These are phyloP conservation scores for Barnettozyma populi DNA, from an alignment of 805 yeast species.

Conservation along the genomic window DNA sequence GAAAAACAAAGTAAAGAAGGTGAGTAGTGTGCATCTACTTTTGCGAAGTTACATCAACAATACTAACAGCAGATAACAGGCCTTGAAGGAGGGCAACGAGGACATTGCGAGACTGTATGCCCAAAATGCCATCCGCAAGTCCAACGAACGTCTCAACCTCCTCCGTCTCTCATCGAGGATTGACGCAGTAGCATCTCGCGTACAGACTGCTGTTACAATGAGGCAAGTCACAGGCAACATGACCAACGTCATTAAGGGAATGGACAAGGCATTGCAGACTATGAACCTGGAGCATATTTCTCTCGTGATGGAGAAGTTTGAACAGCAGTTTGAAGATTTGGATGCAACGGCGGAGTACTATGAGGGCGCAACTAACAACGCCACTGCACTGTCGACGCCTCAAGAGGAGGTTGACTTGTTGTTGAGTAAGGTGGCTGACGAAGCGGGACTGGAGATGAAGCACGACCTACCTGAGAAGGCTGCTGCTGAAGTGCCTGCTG, in stretches of 20 bases:
- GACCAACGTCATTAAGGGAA: conserved; percentile 88
- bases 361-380: conserved; percentile 82
- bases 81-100: conserved; percentile 75
- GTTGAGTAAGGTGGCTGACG: conserved; percentile 92
- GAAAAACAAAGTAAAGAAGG: conserved; percentile 80
- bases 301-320: conserved; percentile 95
- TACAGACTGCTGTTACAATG: conserved; percentile 98
- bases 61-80: conserved; percentile 27
- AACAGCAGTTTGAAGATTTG: conserved; percentile 89
- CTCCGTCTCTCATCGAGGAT: conserved; percentile 81
- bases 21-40: conserved; percentile 11
- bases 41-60: neutral
- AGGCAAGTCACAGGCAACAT: conserved; percentile 89
- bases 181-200: conserved; percentile 93
- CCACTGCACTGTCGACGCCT: conserved; percentile 85
- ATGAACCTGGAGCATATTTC: conserved; percentile 95
- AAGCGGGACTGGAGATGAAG: conserved; percentile 89
- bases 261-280: conserved; percentile 93
- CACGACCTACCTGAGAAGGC: conserved; percentile 59
- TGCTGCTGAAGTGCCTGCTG: conserved; percentile 49
- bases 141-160: conserved; percentile 78
- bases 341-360: conserved; percentile 93
- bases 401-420: conserved; percentile 91
- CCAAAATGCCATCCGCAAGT: conserved; percentile 89
- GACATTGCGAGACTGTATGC: conserved; percentile 95